Percentiles rank a stretch among this genome's conserved stretches.
These are phyloP conservation scores for Exophiala sp. DNA, from an alignment of 2,329 filamentous ascomycete species.

Conservation along the genomic window DNA sequence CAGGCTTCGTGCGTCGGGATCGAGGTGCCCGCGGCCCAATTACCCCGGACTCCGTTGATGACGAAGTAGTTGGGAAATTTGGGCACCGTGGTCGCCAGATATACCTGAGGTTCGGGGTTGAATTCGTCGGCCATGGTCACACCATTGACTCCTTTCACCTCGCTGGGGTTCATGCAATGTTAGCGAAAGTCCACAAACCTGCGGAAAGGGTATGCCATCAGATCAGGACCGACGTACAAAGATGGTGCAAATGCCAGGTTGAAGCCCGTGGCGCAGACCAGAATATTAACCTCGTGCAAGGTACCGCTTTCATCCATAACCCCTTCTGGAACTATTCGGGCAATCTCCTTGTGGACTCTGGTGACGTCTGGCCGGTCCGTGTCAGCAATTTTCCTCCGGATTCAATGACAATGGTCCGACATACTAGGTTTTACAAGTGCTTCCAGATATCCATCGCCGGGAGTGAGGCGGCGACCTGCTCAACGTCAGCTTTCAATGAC, in stretches of 20 bases:
- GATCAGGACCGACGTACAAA: too few species aligned
- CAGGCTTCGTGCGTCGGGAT: constrained; percentile 27
- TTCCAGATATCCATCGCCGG: constrained; percentile 33
- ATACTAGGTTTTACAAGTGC: constrained; percentile 11
- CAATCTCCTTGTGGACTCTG: constrained; percentile 22
- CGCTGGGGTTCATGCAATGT: too few species aligned
- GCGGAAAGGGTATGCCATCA: too few species aligned
- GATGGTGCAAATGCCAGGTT: constrained; percentile 38
- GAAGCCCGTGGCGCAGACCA: constrained; percentile 39
- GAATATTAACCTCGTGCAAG: constrained; percentile 21
- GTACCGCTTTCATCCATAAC: constrained; percentile 26
- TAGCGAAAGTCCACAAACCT: too few species aligned
- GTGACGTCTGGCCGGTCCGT: too few species aligned
- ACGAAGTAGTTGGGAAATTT: constrained; percentile 43
- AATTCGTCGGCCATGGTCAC: constrained; percentile 40
- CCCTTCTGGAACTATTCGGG: constrained; percentile 23
- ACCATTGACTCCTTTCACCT: constrained; percentile 34
- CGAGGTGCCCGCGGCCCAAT: constrained; percentile 31
- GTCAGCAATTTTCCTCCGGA: too few species aligned
- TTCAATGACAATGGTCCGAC: too few species aligned
- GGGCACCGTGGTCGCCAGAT: constrained; percentile 45
- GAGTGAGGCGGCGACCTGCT: constrained; percentile 47
- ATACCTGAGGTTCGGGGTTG: constrained; percentile 43
- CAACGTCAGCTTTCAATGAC: too few species aligned
- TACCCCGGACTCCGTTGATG: constrained; percentile 32